Percentiles rank a stretch among this genome's conserved stretches.
phyloP scores from a whole-genome alignment of 768 basidiomycete genomes.

The Russula dissimulans region DNA sequence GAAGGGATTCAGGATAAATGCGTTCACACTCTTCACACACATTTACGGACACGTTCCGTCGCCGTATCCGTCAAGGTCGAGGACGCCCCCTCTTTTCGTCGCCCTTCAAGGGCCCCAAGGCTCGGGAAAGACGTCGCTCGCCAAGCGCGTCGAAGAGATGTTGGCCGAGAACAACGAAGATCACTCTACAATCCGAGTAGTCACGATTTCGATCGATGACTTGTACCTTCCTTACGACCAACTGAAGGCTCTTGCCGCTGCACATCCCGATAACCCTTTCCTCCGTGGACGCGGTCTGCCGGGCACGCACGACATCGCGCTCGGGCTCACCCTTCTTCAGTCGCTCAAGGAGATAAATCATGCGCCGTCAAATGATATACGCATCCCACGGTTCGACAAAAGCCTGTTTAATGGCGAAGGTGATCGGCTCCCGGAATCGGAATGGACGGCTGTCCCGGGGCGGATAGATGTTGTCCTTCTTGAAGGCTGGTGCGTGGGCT shows the following conservation, averaged over 20 bases:
- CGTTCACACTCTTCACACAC: conserved; percentile 33
- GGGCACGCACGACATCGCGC: conserved; percentile 77
- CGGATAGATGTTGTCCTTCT: conserved; percentile 76
- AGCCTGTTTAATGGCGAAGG: conserved; percentile 72
- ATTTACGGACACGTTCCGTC: conserved; percentile 29
- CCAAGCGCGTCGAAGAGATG: conserved; percentile 40
- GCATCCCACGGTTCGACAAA: conserved; percentile 84
- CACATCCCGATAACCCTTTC: conserved; percentile 52
- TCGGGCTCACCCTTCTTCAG: conserved; percentile 48
- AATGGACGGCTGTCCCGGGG: conserved; percentile 35
- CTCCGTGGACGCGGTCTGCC: conserved; percentile 84
- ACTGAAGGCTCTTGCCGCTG: conserved; percentile 45
- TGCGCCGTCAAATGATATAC: conserved; percentile 24
- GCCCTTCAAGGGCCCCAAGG: conserved; percentile 93
- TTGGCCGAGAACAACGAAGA: conserved; percentile 30
- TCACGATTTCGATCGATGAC: conserved; percentile 71
- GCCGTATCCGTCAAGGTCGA: conserved; percentile 17
- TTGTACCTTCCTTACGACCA: conserved; percentile 70
- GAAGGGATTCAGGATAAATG: conserved; percentile 5
- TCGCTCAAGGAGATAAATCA: conserved; percentile 38
- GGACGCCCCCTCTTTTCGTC: conserved; percentile 59
- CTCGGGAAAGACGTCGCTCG: conserved; percentile 82
- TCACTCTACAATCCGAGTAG: conserved; percentile 41
- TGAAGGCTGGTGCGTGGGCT: conserved; percentile 96
- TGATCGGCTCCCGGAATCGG: conserved; percentile 51